Percentiles rank a stretch among this genome's conserved stretches.
phyloP scores from a whole-genome alignment of 352 stramenopile genomes.

The Globisporangium rhizosaccharum region DNA sequence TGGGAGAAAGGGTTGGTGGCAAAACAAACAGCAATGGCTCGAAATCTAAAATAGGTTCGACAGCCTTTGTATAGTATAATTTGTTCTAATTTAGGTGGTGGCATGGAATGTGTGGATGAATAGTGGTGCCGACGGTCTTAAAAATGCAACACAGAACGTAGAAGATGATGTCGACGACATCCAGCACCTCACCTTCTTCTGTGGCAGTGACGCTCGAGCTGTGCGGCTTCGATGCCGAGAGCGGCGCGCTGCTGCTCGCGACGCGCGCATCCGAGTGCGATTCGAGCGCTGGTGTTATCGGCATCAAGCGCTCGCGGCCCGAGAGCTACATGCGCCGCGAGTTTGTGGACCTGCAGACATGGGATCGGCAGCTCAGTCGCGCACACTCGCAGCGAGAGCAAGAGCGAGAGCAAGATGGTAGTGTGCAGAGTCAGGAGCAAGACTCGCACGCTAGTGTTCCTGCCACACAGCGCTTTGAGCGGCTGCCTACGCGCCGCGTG shows the following conservation, averaged over 20 bases:
- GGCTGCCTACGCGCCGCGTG: constrained; percentile 49
- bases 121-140: too few species aligned
- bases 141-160: too few species aligned
- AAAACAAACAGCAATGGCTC: too few species aligned
- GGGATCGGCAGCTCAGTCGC: constrained; percentile 29
- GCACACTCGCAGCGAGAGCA: not conserved
- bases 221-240: constrained; percentile 28
- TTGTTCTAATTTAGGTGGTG: too few species aligned
- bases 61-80: too few species aligned
- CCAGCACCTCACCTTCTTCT: too few species aligned
- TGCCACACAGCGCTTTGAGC: constrained; percentile 11
- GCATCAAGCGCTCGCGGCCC: constrained; percentile 5
- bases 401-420: not conserved
- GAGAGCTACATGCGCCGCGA: constrained; percentile 23
- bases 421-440: not conserved
- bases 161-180: too few species aligned
- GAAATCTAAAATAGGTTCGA: too few species aligned
- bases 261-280: not conserved
- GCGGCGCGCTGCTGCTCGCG: constrained; percentile 26
- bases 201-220: constrained; percentile 19
- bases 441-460: not conserved
- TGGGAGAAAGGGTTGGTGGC: too few species aligned
- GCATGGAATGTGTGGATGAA: too few species aligned
- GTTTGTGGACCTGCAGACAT: constrained; percentile 35
- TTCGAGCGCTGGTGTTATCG: not conserved